Evolutionary conservation across 805 yeast genomes (phyloP).

Genomic region (Dipodascus geniculatus): DNA sequence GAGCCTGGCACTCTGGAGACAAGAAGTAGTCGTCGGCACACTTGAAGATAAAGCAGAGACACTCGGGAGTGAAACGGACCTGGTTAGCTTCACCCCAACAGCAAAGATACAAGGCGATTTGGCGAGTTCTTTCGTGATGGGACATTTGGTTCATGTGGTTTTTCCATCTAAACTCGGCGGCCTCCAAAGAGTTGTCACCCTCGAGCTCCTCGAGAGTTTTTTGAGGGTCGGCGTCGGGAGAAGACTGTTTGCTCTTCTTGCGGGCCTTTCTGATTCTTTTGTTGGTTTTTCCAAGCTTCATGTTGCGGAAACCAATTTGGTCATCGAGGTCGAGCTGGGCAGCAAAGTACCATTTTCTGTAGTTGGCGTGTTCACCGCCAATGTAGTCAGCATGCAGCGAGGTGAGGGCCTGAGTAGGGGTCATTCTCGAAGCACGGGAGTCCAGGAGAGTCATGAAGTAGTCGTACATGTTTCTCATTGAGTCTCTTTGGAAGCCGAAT

Average conservation of each 20-base stretch:
- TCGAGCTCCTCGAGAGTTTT: slow-evolving; percentile 54
- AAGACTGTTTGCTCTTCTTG: slow-evolving; percentile 34
- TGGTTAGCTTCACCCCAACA: slow-evolving; percentile 76
- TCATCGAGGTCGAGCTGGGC: slow-evolving; percentile 71
- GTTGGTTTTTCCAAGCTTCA: slow-evolving; percentile 41
- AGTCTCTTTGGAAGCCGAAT: slow-evolving; percentile 80
- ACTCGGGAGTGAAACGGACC: slow-evolving; percentile 85
- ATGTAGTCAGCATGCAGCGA: slow-evolving; percentile 83
- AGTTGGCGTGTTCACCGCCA: slow-evolving; percentile 83
- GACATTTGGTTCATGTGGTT: slow-evolving; percentile 42
- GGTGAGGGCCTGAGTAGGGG: slow-evolving; percentile 56
- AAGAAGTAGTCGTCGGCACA: slow-evolving; percentile 83
- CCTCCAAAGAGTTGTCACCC: slow-evolving; percentile 54
- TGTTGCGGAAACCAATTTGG: slow-evolving; percentile 44
- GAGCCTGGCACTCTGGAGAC: slow-evolving; percentile 85
- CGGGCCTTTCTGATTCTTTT: slow-evolving; percentile 37
- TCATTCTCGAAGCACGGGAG: slow-evolving; percentile 73
- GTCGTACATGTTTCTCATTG: slow-evolving; percentile 68
- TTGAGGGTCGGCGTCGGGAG: slow-evolving; percentile 41
- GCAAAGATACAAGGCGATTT: slow-evolving; percentile 48
- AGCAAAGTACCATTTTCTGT: slow-evolving; percentile 85
- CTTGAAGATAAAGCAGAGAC: slow-evolving; percentile 88
- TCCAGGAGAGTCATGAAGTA: slow-evolving; percentile 72
- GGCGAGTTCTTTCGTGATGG: slow-evolving; percentile 49
- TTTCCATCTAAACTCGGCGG: slow-evolving; percentile 79